Evolutionary conservation across 768 basidiomycete species (phyloP).

Genomic region (Phaffia australis): DNA sequence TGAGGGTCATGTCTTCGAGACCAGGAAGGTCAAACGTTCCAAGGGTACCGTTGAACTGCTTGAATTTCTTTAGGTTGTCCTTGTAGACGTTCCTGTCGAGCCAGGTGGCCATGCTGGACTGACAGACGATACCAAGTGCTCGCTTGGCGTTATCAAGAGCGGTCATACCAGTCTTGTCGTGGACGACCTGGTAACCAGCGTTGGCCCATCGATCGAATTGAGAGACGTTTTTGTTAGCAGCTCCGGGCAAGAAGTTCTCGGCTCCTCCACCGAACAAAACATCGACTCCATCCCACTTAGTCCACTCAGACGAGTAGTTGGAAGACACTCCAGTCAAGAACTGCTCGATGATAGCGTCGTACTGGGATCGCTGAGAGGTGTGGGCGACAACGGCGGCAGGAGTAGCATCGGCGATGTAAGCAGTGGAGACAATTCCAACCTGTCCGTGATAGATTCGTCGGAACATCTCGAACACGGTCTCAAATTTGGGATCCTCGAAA

Average conservation of each 20-base stretch:
- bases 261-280: constrained; percentile 37
- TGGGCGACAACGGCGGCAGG: constrained; percentile 37
- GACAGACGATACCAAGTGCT: constrained; percentile 38
- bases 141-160: constrained; percentile 33
- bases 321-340: constrained; percentile 35
- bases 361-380: constrained; percentile 34
- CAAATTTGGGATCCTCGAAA: constrained; percentile 30
- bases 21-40: constrained; percentile 37
- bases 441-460: constrained; percentile 34
- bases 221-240: constrained; percentile 29
- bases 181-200: constrained; percentile 35
- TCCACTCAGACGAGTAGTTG: constrained; percentile 36
- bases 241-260: constrained; percentile 36
- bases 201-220: constrained; percentile 12
- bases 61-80: not conserved
- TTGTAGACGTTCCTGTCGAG: constrained; percentile 38
- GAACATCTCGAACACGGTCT: constrained; percentile 34
- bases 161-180: constrained; percentile 36
- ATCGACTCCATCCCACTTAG: constrained; percentile 33
- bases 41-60: constrained; percentile 4
- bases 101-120: constrained; percentile 38
- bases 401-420: constrained; percentile 40
- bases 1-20: constrained; percentile 41
- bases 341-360: constrained; percentile 36
- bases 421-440: constrained; percentile 40